Evolutionary conservation across 192 early-diverging fungal species (phyloP), one percentile per base, ranked within the genome.

Genomic region (Rhizoclosmatium globosum): DNA sequence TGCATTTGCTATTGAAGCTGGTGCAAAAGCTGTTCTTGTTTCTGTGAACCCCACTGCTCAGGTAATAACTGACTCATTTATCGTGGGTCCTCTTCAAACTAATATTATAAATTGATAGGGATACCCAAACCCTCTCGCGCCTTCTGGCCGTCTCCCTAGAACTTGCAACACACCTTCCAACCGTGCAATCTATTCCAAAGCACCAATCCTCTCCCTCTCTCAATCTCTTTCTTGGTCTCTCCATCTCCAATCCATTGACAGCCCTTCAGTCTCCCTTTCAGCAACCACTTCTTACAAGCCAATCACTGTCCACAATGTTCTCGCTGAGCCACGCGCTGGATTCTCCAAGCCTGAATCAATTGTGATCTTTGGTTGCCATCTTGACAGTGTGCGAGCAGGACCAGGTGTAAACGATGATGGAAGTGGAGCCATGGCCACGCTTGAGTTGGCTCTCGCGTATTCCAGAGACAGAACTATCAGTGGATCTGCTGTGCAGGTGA

Each of bases 361-460:
- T 47, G 38, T 66, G 1, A n/a, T 50, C 15, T 59, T 74, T 60
- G 79, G 83, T 7, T 68, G 77, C 0, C 86, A 87, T 56, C 47
- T 85, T 4, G 84, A 85, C 61, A 74, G 71, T 44, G 83, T 87
- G 21, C 79, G 81, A 41, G 80, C 64, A 1, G 85, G 85, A n/a
- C 85, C 85, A 2, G 85, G 85, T 45, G 76, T 87, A n/a, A 87
- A 87, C 62, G 86, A 87, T 77, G 85, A 87, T 68, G 86, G 82
- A 31, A 81, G 78, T 38, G 86, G 86, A 21, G 69, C 82, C n/a
- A 66, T 74, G 68, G 80, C 81, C 39, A 85, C 84, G 3, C 68
- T 87, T 6, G 83, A 87, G 67, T 41, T 85, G 2, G 83, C 83
- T 7, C 53, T 44, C 6, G 53, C 61, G 19, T 69, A 82, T 53